A percentile compares a stretch with the other conserved stretches of the same genome.
Conservation (phyloP, 2,329 filamentous ascomycete genomes). For the Aspergillus tanneri region DNA sequence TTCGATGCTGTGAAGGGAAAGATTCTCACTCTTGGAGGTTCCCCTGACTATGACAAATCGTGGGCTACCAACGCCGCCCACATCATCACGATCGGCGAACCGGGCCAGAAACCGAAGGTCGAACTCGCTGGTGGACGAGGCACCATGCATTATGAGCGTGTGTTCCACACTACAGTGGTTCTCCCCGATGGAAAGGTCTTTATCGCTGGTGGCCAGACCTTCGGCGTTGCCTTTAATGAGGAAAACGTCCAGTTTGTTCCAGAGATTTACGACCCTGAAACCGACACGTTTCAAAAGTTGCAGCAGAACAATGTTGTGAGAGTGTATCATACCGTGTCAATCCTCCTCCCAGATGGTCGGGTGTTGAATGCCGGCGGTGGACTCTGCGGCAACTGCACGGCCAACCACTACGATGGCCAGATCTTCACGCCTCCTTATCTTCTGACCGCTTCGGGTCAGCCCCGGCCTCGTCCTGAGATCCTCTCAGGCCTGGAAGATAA, state of each 20-base stretch:
- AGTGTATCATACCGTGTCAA: constrained; percentile 51
- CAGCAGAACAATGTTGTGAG: constrained; percentile 22
- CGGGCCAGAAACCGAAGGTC: too few relatives aligned
- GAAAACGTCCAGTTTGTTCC: too few relatives aligned
- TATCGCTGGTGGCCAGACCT: too few relatives aligned
- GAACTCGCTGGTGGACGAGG: too few relatives aligned
- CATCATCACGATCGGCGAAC: constrained; percentile 6
- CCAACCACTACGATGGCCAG: constrained; percentile 56
- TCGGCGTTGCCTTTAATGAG: too few relatives aligned
- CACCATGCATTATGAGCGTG: too few relatives aligned
- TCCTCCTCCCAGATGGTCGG: constrained; percentile 53
- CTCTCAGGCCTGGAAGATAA: not conserved
- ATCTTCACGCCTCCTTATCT: constrained; percentile 59
- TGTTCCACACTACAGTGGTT: too few relatives aligned
- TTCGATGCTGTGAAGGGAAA: constrained; percentile 2
- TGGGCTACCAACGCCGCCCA: not conserved
- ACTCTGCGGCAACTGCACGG: constrained; percentile 49
- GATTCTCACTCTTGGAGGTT: constrained; percentile 7
- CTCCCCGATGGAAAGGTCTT: too few relatives aligned
- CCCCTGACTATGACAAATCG: constrained; percentile 3
- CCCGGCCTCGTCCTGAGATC: constrained; percentile 6
- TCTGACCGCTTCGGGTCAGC: constrained; percentile 28
- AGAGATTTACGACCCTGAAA: too few relatives aligned
- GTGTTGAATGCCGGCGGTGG: constrained; percentile 55
- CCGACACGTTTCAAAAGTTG: too few relatives aligned